phyloP scores from a whole-genome alignment of 306 rosid genomes.

The Elaeagnus macrophylla region DNA sequence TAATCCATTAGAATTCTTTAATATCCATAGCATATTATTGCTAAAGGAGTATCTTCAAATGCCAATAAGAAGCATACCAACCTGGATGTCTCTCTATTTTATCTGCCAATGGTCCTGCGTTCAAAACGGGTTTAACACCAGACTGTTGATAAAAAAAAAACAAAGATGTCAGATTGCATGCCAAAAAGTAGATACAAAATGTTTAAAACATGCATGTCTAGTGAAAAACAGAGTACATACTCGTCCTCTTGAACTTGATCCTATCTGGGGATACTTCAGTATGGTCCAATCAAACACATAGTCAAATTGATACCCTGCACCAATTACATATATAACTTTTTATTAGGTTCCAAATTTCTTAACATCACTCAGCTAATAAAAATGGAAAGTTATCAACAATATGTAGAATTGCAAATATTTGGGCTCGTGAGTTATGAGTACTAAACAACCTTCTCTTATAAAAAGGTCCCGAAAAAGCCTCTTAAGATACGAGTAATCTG shows the following conservation, averaged over 20 bases:
- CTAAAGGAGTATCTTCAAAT: conserved; percentile 13
- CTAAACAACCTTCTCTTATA: conserved; percentile 77
- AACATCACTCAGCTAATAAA: conserved; percentile 10
- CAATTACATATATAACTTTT: conserved; percentile 13
- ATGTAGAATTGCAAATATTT: neutral
- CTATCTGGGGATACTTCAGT: conserved; percentile 87
- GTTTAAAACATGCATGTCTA: neutral
- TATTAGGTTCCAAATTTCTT: neutral
- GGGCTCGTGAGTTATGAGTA: neutral
- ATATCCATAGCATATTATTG: neutral
- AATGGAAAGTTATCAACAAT: neutral
- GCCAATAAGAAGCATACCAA: conserved; percentile 20
- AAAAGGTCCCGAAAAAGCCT: conserved; percentile 92
- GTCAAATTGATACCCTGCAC: conserved; percentile 89
- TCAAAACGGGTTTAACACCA: conserved; percentile 56
- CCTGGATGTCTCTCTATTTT: conserved; percentile 76
- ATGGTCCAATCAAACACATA: conserved; percentile 96
- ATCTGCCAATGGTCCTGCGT: conserved; percentile 59
- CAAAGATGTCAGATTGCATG: neutral
- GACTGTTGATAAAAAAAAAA: conserved; percentile 39
- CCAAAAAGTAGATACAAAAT: neutral
- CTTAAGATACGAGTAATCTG: conserved; percentile 90
- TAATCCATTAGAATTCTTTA: too few relatives aligned
- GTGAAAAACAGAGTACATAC: conserved; percentile 35
- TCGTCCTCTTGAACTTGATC: conserved; percentile 77